Conservation (phyloP, 306 rosid genomes). For the Trifolium dubium region DNA sequence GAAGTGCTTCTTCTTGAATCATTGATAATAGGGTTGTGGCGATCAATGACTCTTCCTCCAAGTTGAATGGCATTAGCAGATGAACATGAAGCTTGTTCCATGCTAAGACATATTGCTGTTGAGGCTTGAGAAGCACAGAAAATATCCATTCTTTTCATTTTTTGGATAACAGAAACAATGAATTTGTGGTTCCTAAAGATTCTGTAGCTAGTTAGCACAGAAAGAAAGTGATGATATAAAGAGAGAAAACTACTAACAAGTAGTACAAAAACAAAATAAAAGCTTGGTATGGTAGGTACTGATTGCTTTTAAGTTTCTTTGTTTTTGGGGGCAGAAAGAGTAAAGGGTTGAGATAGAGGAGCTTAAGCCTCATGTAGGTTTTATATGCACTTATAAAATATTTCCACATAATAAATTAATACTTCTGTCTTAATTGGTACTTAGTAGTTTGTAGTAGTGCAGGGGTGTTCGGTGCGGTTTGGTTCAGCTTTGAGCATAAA, state of each 20-base stretch:
- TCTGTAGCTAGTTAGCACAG: conserved; percentile 43
- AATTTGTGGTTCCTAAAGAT: conserved; percentile 50
- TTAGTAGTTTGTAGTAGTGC: neutral
- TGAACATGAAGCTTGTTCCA: conserved; percentile 78
- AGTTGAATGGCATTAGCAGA: conserved; percentile 68
- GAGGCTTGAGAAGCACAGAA: conserved; percentile 88
- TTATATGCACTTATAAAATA: conserved; percentile 1
- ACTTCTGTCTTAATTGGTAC: neutral
- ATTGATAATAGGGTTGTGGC: conserved; percentile 88
- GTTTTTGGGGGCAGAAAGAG: conserved; percentile 3
- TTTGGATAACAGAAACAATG: conserved; percentile 39
- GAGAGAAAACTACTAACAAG: conserved; percentile 33
- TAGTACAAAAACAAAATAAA: neutral
- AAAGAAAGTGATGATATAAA: conserved; percentile 28
- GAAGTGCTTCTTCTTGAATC: conserved; percentile 61
- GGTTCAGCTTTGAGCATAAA: too few relatives aligned
- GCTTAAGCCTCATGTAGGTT: neutral
- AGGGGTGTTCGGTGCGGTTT: too few relatives aligned
- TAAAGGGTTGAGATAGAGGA: conserved; percentile 4
- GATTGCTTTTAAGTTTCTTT: conserved; percentile 41
- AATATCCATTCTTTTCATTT: conserved; percentile 73
- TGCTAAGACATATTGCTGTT: conserved; percentile 76
- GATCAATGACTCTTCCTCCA: conserved; percentile 84
- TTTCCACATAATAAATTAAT: neutral
- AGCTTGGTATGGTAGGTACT: neutral